Evolutionary conservation across 768 basidiomycete genomes (phyloP).

Genomic region (Podaxis mareebaensis): DNA sequence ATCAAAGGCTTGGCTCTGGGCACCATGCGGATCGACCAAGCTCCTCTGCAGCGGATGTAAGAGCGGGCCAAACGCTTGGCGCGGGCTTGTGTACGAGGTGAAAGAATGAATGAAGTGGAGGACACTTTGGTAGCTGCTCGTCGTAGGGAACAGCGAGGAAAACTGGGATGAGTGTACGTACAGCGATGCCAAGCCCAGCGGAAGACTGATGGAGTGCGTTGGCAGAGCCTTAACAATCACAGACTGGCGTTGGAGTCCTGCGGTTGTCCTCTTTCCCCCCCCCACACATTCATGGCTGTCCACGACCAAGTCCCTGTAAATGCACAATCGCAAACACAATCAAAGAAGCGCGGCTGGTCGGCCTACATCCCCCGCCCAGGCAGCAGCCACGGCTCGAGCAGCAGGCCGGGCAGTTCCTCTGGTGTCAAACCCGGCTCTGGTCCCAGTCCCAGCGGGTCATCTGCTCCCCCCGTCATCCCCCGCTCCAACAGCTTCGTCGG

Average conservation of each 20-base stretch:
- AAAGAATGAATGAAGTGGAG: neutral
- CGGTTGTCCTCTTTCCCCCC: conserved; percentile 15
- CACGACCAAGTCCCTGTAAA: conserved; percentile 17
- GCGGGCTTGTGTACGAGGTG: neutral
- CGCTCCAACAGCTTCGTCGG: conserved; percentile 12
- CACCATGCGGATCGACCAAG: neutral
- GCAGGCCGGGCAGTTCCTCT: neutral
- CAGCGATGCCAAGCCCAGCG: conserved; percentile 25
- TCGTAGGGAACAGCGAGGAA: neutral
- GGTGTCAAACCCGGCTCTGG: neutral
- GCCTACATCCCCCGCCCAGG: conserved; percentile 36
- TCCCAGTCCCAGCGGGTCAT: too few species aligned
- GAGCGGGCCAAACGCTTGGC: neutral
- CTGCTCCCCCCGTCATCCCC: neutral
- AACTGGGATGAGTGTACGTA: conserved; percentile 25
- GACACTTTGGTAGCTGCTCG: neutral
- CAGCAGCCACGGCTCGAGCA: conserved; percentile 26
- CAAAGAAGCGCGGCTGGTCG: conserved; percentile 38
- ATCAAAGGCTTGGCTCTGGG: neutral
- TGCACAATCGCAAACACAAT: neutral
- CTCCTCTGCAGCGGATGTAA: neutral
- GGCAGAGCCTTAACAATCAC: neutral
- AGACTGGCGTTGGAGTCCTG: conserved; percentile 5
- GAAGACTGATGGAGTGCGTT: neutral
- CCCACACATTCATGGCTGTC: conserved; percentile 20